Base-by-base conservation (phyloP, 345 rosid genomes). In the Aurinia saxatilis region DNA sequence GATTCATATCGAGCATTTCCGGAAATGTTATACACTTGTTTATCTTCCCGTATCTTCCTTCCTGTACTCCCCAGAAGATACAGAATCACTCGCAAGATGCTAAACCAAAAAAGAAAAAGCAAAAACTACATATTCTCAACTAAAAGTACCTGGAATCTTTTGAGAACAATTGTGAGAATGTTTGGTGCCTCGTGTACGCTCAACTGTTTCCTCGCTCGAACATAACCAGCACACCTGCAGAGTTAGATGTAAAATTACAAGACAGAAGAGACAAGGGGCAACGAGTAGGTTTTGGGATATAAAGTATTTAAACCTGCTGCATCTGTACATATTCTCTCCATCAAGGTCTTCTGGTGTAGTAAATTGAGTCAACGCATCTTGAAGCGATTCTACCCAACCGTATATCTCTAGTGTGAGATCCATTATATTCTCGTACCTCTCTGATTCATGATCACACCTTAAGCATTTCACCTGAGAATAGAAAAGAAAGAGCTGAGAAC, bases 301-400 rank as follows among this genome's bases (percentile, higher is more conserved):
- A 21, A 21, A 27, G 31, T 27, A 66, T 60, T 74, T 50, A 35
- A 88, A 27, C 96, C 92, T 88, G 82, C 82, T 86, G 75, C 96
- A 88, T 85, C 89, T 73, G 50, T 85, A 88, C 96, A 85, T 88
- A 72, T 88, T 88, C 63, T 88, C 96, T 63, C 96, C 96, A 63
- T 88, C 96, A 54, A 88, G 80, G 60, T 88, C 86, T 78, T 88
- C 92, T n/a, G 86, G 78, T 38, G 78, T 82, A 41, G 96, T 88
- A 73, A 88, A 88, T 67, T 88, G 91, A 72, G 87, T 83, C 35
- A 88, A 54, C 34, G 91, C 96, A 73, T 88, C 90, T 78, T 85
- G 82, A 73, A 88, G 67, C 53, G 96, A 85, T 71, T 80, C 84
- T 37, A 88, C 96, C 87, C 90, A 82, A 36, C 96, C 91, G 9